phyloP scores from a whole-genome alignment of 1,284 basidiomycete genomes.

The Cutaneotrichosporon cavernicola region DNA sequence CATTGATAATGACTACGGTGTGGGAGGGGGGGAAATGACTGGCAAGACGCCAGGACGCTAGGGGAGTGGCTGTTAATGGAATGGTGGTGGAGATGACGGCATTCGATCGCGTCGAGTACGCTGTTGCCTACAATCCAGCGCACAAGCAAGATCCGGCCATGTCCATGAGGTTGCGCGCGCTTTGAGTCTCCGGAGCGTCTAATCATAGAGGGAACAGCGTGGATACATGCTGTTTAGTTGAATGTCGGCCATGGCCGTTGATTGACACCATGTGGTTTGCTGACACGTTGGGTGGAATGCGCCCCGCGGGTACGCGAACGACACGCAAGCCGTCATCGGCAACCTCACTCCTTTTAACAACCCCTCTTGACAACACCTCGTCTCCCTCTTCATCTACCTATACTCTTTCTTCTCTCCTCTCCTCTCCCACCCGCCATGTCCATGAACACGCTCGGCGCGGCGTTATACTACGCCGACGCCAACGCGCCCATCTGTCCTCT shows the following conservation, averaged over 20 bases:
- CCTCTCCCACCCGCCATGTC: not conserved
- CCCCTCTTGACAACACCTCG: not conserved
- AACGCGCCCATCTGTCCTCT: conserved; percentile 28
- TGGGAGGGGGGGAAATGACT: too few species aligned
- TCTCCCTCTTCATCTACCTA: not conserved
- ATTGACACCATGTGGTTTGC: not conserved
- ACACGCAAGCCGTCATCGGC: not conserved
- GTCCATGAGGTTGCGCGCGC: not conserved
- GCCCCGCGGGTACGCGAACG: not conserved
- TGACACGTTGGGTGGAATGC: not conserved
- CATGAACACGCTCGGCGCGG: not conserved
- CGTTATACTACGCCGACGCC: conserved; percentile 25
- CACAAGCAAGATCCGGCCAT: not conserved
- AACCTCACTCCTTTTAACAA: not conserved
- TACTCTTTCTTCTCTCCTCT: not conserved
- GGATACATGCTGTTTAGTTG: not conserved
- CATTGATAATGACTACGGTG: conserved; percentile 8
- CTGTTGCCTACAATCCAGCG: not conserved
- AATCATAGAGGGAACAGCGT: not conserved
- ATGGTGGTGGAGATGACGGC: not conserved
- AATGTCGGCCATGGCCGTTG: not conserved
- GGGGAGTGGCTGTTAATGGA: too few species aligned
- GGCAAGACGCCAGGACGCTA: too few species aligned
- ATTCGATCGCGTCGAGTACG: not conserved
- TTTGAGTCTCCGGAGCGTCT: not conserved